Evolutionary conservation across 306 rosid species (phyloP).

Genomic region (Dalbergia cultrata): DNA sequence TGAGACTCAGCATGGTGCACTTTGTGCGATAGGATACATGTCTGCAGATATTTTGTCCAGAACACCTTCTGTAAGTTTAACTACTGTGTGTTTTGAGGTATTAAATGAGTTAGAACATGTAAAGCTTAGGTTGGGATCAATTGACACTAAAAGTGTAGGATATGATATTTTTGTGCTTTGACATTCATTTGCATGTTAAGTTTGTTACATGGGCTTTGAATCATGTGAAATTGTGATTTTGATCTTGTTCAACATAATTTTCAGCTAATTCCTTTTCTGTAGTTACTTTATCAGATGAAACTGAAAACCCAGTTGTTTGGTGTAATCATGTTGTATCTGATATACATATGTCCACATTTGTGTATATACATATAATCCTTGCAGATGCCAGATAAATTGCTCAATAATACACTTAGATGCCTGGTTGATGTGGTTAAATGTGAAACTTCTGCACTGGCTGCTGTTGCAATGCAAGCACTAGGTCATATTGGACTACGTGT

Average conservation of each 20-base stretch:
- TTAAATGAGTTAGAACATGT: conserved; percentile 20
- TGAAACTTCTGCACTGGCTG: conserved; percentile 79
- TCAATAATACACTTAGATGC: conserved; percentile 68
- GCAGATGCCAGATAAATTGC: conserved; percentile 72
- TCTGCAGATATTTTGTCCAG: conserved; percentile 81
- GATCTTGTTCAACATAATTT: conserved; percentile 13
- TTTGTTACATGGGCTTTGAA: conserved; percentile 30
- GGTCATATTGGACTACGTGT: conserved; percentile 90
- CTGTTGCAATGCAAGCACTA: conserved; percentile 92
- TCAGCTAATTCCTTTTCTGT: conserved; percentile 17
- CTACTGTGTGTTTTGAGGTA: conserved; percentile 23
- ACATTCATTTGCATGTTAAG: conserved; percentile 1
- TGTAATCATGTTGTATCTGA: conserved; percentile 18
- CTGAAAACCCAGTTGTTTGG: conserved; percentile 3
- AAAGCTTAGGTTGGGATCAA: conserved; percentile 24
- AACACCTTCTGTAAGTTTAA: conserved; percentile 70
- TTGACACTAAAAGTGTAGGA: neutral
- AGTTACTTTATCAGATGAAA: conserved; percentile 29
- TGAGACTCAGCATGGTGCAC: conserved; percentile 90
- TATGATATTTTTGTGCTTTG: conserved; percentile 31
- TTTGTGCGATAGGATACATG: conserved; percentile 90
- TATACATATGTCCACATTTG: conserved; percentile 31
- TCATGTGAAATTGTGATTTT: conserved; percentile 23
- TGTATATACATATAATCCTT: conserved; percentile 13
- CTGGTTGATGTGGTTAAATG: conserved; percentile 82